A percentile compares a stretch with the other conserved stretches of the same genome.
Evolutionary conservation across 2,329 filamentous ascomycete genomes (phyloP).

Genomic region (Monilinia vaccinii-corymbosi): DNA sequence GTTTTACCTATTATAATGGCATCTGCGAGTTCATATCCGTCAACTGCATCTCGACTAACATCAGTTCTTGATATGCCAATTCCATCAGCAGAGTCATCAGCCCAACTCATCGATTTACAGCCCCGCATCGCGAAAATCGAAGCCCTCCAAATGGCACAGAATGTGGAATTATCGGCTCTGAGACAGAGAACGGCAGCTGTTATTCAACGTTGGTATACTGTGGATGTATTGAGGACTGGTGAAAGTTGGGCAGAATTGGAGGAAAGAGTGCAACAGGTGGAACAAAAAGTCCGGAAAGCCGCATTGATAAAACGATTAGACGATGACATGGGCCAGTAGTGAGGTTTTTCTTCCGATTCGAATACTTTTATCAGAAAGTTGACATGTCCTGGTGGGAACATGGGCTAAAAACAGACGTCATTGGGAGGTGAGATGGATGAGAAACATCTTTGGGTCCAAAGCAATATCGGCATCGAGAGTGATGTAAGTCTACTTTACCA

Average conservation of each 20-base stretch:
- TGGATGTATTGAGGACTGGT: slow-evolving; percentile 25
- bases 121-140: slow-evolving; percentile 28
- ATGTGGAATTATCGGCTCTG: slow-evolving; percentile 24
- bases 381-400: background rate
- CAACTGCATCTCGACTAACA: slow-evolving; percentile 28
- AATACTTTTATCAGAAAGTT: background rate
- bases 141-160: slow-evolving; percentile 26
- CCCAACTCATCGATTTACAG: slow-evolving; percentile 27
- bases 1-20: slow-evolving; percentile 27
- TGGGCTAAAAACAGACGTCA: background rate
- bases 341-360: slow-evolving; percentile 16
- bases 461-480: background rate
- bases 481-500: background rate
- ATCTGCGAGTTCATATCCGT: slow-evolving; percentile 28
- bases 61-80: slow-evolving; percentile 28
- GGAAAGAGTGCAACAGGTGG: slow-evolving; percentile 24
- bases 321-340: slow-evolving; percentile 16
- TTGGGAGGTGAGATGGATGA: background rate
- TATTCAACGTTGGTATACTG: slow-evolving; percentile 28
- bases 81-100: slow-evolving; percentile 25
- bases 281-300: slow-evolving; percentile 23
- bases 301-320: slow-evolving; percentile 18
- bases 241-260: slow-evolving; percentile 30
- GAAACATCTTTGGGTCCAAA: background rate
- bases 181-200: slow-evolving; percentile 25